Evolutionary conservation across 352 stramenopile species (phyloP).

Genomic region (Thraustotheca clavata): DNA sequence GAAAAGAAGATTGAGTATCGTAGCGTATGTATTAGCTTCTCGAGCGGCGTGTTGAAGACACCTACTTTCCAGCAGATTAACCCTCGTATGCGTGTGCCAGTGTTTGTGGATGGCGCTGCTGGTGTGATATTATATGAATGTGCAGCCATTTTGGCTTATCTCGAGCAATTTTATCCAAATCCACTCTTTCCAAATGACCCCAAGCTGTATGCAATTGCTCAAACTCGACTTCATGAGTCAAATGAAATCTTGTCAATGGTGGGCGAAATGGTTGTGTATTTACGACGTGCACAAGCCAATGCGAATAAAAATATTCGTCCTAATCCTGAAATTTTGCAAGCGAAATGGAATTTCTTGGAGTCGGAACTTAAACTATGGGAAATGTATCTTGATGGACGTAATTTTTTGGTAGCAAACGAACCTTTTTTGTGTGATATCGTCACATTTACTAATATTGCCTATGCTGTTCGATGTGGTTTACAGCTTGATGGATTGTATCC

Average conservation of each 20-base stretch:
- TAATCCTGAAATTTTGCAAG: constrained; percentile 44
- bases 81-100: constrained; percentile 70
- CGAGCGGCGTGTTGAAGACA: constrained; percentile 72
- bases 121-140: constrained; percentile 61
- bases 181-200: constrained; percentile 26
- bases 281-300: constrained; percentile 36
- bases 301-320: constrained; percentile 33
- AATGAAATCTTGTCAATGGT: constrained; percentile 81
- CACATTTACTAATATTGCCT: constrained; percentile 81
- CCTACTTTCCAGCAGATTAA: constrained; percentile 68
- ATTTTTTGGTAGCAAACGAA: constrained; percentile 55
- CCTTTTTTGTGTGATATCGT: constrained; percentile 74
- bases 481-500: constrained; percentile 76
- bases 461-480: constrained; percentile 74
- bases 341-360: constrained; percentile 64
- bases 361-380: constrained; percentile 72
- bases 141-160: constrained; percentile 65
- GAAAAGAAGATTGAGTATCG: constrained; percentile 71
- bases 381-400: constrained; percentile 47
- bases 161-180: constrained; percentile 55
- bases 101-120: constrained; percentile 46
- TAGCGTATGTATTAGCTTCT: constrained; percentile 77
- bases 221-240: constrained; percentile 69
- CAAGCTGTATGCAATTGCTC: constrained; percentile 47
- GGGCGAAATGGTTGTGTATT: constrained; percentile 68